Conservation (phyloP, 2,329 filamentous ascomycete species). For the Colletotrichum sp. region DNA sequence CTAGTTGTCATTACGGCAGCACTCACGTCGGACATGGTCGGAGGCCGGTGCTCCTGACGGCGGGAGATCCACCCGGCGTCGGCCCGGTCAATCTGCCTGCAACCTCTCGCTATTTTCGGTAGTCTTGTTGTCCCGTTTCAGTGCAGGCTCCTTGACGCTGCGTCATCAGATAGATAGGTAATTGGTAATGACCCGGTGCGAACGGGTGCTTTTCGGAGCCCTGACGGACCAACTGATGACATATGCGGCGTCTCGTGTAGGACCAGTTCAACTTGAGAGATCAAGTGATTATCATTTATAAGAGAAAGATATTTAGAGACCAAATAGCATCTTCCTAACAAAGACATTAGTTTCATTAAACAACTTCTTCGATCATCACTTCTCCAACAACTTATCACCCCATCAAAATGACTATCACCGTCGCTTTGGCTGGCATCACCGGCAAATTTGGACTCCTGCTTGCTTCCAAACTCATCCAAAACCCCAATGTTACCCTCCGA, state of each 20-base stretch:
- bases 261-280: neutral
- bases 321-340: neutral
- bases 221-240: neutral
- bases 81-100: neutral
- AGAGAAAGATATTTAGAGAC: too few relatives aligned
- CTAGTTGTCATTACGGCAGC: neutral
- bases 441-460: slow-evolving; percentile 34
- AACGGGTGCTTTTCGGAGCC: neutral
- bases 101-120: neutral
- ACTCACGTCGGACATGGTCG: neutral
- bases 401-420: slow-evolving; percentile 6
- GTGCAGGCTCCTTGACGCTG: neutral
- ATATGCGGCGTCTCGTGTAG: neutral
- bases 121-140: neutral
- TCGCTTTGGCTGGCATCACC: slow-evolving; percentile 38
- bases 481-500: slow-evolving; percentile 28
- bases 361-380: neutral
- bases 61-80: neutral
- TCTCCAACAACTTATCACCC: neutral
- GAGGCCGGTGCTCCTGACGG: neutral
- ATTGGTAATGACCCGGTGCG: neutral
- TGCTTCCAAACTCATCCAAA: slow-evolving; percentile 29
- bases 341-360: neutral
- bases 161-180: neutral
- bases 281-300: neutral